A percentile compares a stretch with the other conserved stretches of the same genome.
Evolutionary conservation across 1,284 basidiomycete genomes (phyloP).

Genomic region (Hymenochaete sp.): DNA sequence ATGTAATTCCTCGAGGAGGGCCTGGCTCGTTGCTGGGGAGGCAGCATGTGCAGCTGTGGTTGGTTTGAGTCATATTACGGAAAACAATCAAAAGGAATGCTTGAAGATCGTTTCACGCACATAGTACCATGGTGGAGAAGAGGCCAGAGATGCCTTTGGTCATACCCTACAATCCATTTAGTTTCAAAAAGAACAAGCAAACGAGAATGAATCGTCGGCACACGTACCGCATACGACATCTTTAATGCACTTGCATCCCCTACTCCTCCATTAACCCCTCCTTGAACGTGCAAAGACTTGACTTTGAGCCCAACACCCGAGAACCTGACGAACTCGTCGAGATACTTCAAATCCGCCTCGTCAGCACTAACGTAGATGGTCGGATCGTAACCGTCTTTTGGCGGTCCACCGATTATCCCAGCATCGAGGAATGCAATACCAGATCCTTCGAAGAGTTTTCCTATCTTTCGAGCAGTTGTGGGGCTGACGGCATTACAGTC

Average conservation of each 20-base stretch:
- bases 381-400: conserved; percentile 39
- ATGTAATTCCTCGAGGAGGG: conserved; percentile 40
- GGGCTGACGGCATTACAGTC: conserved; percentile 56
- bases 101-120: too few relatives aligned
- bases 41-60: conserved; percentile 42
- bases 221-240: conserved; percentile 53
- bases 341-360: conserved; percentile 27
- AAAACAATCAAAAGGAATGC: conserved; percentile 5
- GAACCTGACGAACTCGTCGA: conserved; percentile 37
- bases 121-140: conserved; percentile 49
- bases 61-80: background rate
- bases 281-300: conserved; percentile 32
- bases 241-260: conserved; percentile 55
- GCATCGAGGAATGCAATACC: conserved; percentile 44
- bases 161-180: conserved; percentile 37
- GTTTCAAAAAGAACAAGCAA: background rate
- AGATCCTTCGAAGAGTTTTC: conserved; percentile 34
- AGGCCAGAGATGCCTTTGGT: conserved; percentile 47
- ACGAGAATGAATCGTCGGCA: conserved; percentile 5
- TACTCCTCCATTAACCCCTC: conserved; percentile 31
- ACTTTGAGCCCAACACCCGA: conserved; percentile 39
- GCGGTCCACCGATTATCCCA: conserved; percentile 51
- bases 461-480: conserved; percentile 40
- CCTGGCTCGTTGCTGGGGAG: conserved; percentile 49
- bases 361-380: conserved; percentile 46